Evolutionary conservation across 2,329 filamentous ascomycete species (phyloP), one percentile per base, ranked within the genome.

Genomic region (Trichoderma sp.): DNA sequence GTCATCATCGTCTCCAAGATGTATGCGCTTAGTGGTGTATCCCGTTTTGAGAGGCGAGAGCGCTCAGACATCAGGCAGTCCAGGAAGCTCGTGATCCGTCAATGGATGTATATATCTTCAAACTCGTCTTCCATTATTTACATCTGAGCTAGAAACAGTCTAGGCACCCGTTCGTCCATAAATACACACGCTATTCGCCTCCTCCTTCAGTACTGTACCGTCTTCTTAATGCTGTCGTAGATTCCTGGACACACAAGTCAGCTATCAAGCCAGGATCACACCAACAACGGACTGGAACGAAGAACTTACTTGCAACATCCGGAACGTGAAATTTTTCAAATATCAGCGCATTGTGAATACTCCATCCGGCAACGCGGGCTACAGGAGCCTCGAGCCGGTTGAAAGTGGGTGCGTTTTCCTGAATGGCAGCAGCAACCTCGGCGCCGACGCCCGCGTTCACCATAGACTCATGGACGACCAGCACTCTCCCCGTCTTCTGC

Each of bases 381-480:
- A 97, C 91, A 0, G 93, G 93, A 5, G 93, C 93, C 73, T 97
- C 93, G 30, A 97, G 79, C 3, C 89, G 83, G 68, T 95, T 75
- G 74, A 97, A 97, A 0, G 92, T 94, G 30, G 84, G 81, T 0
- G 79, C 74, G 64, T 90, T 88, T 70, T 95, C 92, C 75, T 97
- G 93, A 59, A 97, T 91, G 1, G 90, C 90, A 0, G 93, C 92
- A 1, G 93, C 92, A 0, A 97, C 89, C 74, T 97, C 93, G 5
- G 93, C 93, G 2, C 93, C 93, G 17, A 97, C 86, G 15, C 93
- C 93, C 7, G 90, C 90, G 72, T 96, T 97, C 68, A 93, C 84
- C 90, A 95, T 96, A 65, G 92, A 89, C 78, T 97, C 93, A 74
- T 97, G 93, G 7, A 97, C 93, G 1, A 97, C 89, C 63, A 97